Conservation (phyloP, 306 rosid species). For the Rosa multiflora region DNA sequence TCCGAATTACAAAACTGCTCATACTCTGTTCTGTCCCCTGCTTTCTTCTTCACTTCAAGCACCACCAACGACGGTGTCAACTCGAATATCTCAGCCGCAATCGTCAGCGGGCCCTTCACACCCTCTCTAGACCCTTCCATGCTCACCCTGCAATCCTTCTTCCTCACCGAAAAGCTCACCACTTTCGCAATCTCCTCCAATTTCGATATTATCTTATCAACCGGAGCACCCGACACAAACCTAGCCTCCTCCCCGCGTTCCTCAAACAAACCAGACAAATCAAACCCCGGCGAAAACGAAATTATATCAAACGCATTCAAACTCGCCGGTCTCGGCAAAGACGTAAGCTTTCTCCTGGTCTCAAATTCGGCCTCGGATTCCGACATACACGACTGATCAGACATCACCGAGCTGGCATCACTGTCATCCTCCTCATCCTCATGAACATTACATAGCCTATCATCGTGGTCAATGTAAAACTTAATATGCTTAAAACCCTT, state of each 20-base stretch:
- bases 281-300: slow-evolving; percentile 73
- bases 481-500: slow-evolving; percentile 84
- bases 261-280: slow-evolving; percentile 89
- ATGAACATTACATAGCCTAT: slow-evolving; percentile 61
- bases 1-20: slow-evolving; percentile 63
- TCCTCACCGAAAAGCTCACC: slow-evolving; percentile 79
- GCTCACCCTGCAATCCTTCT: slow-evolving; percentile 85
- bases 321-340: slow-evolving; percentile 65
- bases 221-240: slow-evolving; percentile 71
- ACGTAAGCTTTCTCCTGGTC: slow-evolving; percentile 22
- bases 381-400: slow-evolving; percentile 43
- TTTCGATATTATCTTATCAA: slow-evolving; percentile 66
- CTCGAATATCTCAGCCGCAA: slow-evolving; percentile 88
- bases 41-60: slow-evolving; percentile 86
- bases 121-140: slow-evolving; percentile 84
- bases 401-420: slow-evolving; percentile 39
- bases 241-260: slow-evolving; percentile 74
- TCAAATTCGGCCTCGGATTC: slow-evolving; percentile 44
- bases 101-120: slow-evolving; percentile 75
- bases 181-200: slow-evolving; percentile 80
- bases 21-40: slow-evolving; percentile 76
- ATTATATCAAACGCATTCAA: slow-evolving; percentile 89
- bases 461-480: slow-evolving; percentile 78
- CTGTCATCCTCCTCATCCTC: slow-evolving; percentile 34
- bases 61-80: slow-evolving; percentile 76